Base-by-base conservation (phyloP, 2,329 filamentous ascomycete genomes). In the Grosmannia serpens region DNA sequence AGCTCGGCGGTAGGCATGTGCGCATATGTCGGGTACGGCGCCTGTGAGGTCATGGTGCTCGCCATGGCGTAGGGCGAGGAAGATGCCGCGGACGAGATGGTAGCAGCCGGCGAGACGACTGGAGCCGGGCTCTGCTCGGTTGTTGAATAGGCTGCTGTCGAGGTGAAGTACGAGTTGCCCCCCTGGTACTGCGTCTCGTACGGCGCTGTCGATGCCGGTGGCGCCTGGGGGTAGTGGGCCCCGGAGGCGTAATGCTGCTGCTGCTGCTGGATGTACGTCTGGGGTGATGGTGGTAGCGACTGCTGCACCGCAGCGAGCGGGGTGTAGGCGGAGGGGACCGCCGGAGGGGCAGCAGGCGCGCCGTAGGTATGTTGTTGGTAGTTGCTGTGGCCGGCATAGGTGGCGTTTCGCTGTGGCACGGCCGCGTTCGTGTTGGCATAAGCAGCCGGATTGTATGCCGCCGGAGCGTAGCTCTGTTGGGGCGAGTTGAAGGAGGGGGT, bases 381-480 rank as follows among this genome's bases (percentile, higher is more conserved):
- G 58, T 66, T 71, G 63, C 67, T 71, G 62, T 77, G 77, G 31
- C 77, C 77, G 53, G 76, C 70, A 59, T 81, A 77, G 1, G 78
- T 77, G 52, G 76, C 69, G 57, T 78, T 77, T 50, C 80, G 73
- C 64, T 83, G 80, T 13, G 77, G 77, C 8, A 66, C 62, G 26
- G 64, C 55, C 17, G 68, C 65, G 31, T 68, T 68, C 29, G 77
- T 71, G 62, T 68, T 72, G 57, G 79, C 79, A 69, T 84, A 84
- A 54, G 80, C 80, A 49, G 81, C 80, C 29, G 81, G 81, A 64
- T 84, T 83, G 68, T 84, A 84, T 41, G 78, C 70, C 60, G 75
- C 74, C 41, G 79, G 79, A 1, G 51, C 44, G 46, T 57, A 82
- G 68, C 63, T 74, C 41, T 74, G 68, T 41, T 63, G 73, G 65